phyloP scores from a whole-genome alignment of 2,329 filamentous ascomycete genomes.

The Sphaerulina musiva region DNA sequence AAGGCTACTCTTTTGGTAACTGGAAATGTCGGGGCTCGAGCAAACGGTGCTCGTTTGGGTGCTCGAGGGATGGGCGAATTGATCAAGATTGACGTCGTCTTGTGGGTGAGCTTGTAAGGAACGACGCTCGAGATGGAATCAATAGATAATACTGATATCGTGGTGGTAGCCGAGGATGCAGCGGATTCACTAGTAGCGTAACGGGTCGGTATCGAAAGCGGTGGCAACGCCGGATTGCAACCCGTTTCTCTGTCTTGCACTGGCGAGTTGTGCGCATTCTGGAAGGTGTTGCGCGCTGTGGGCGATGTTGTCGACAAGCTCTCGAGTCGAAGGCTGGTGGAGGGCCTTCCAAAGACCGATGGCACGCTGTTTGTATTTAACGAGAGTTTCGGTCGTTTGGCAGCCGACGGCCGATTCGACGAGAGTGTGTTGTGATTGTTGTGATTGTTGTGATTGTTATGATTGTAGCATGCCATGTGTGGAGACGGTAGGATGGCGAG shows the following conservation, averaged over 20 bases:
- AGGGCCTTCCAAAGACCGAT: conserved; percentile 48
- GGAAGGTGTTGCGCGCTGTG: conserved; percentile 56
- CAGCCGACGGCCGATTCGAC: conserved; percentile 21
- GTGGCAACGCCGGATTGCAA: background rate
- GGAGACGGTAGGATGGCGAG: conserved; percentile 38
- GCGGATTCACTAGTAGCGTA: conserved; percentile 24
- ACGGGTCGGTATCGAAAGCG: background rate
- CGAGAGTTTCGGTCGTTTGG: conserved; percentile 53
- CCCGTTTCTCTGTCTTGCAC: background rate
- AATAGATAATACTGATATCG: conserved; percentile 26
- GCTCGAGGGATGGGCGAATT: conserved; percentile 40
- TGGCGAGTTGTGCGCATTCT: conserved; percentile 51
- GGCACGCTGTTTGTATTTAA: conserved; percentile 49
- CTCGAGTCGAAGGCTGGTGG: conserved; percentile 49
- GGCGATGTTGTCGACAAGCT: conserved; percentile 53
- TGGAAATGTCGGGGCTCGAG: conserved; percentile 46
- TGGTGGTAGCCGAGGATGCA: conserved; percentile 35
- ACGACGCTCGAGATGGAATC: conserved; percentile 33
- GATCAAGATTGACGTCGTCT: conserved; percentile 41
- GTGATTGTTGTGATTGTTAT: too few relatives aligned
- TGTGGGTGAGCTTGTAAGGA: conserved; percentile 44
- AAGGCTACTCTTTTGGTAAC: conserved; percentile 54
- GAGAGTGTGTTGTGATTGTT: conserved; percentile 10
- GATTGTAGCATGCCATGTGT: conserved; percentile 26
- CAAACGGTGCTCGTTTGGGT: conserved; percentile 18